Conservation (phyloP, 495 filamentous ascomycete species). For the Amniculicola lignicola region DNA sequence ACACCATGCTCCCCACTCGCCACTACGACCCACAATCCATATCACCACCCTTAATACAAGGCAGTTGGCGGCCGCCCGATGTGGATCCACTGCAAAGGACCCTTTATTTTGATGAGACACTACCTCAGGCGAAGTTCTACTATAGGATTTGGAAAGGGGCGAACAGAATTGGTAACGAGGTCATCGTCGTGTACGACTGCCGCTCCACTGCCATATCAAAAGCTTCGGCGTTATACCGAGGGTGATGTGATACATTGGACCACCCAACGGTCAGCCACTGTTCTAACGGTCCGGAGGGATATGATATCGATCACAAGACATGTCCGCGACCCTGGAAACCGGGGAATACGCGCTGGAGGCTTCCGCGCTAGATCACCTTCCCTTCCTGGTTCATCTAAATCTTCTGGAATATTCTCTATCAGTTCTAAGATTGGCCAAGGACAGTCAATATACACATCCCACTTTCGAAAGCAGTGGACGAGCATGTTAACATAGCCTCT, state of each 20-base stretch:
- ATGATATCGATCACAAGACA: background rate
- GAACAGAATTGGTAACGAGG: background rate
- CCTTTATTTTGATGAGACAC: conserved; percentile 24
- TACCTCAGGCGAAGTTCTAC: background rate
- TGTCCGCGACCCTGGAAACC: background rate
- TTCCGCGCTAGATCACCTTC: too few species aligned
- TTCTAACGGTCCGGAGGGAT: background rate
- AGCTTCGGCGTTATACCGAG: background rate
- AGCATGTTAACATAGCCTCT: too few species aligned
- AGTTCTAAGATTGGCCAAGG: too few species aligned
- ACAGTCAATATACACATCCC: too few species aligned
- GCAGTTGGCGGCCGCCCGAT: conserved; percentile 14
- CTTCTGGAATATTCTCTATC: too few species aligned
- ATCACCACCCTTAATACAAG: conserved; percentile 22
- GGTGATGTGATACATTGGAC: background rate
- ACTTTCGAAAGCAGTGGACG: too few species aligned
- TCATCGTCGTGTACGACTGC: background rate
- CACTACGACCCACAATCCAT: conserved; percentile 11
- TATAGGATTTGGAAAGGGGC: background rate
- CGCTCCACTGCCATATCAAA: background rate
- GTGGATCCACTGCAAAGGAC: background rate
- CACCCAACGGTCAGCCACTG: background rate
- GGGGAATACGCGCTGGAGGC: too few species aligned
- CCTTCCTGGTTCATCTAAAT: too few species aligned
- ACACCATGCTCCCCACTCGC: conserved; percentile 15